These are phyloP conservation scores for Pythium insidiosum DNA, from an alignment of 352 stramenopile genomes.

Conservation along the genomic window DNA sequence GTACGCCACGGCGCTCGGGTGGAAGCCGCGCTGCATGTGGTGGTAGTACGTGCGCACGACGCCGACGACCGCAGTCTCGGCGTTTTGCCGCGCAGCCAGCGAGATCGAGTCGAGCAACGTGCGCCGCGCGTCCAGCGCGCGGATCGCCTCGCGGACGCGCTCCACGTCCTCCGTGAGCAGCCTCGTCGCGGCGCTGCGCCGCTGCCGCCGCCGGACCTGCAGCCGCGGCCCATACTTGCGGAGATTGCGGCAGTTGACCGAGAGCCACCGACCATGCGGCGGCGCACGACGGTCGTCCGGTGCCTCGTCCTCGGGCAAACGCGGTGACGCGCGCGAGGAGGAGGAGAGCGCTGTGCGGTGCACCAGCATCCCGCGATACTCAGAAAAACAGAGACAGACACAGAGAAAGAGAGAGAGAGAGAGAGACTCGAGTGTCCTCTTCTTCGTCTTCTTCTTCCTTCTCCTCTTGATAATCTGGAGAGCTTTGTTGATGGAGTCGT, in stretches of 20 bases:
- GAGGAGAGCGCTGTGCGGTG: not conserved
- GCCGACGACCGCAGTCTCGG: constrained; percentile 15
- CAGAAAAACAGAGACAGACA: too few species aligned
- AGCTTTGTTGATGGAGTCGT: too few species aligned
- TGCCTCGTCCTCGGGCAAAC: not conserved
- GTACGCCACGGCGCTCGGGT: not conserved
- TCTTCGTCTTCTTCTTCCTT: not conserved
- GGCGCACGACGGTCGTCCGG: not conserved
- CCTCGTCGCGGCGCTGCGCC: not conserved
- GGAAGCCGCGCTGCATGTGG: constrained; percentile 20
- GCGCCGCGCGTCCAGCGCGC: constrained; percentile 11
- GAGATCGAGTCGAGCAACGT: constrained; percentile 17
- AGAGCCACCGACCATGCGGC: not conserved
- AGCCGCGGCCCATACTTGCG: constrained; percentile 7
- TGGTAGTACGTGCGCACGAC: constrained; percentile 29
- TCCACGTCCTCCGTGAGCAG: constrained; percentile 5
- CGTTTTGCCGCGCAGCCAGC: constrained; percentile 17
- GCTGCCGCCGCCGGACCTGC: constrained; percentile 3
- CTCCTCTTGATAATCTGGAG: not conserved
- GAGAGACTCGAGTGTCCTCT: too few species aligned
- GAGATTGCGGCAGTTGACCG: constrained; percentile 17
- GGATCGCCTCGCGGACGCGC: constrained; percentile 8
- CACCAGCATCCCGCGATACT: too few species aligned
- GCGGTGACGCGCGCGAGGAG: not conserved
- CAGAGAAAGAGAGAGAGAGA: too few species aligned